These are phyloP conservation scores for Afroboletus lepidellus DNA, from an alignment of 1,284 basidiomycete genomes.

Conservation along the genomic window DNA sequence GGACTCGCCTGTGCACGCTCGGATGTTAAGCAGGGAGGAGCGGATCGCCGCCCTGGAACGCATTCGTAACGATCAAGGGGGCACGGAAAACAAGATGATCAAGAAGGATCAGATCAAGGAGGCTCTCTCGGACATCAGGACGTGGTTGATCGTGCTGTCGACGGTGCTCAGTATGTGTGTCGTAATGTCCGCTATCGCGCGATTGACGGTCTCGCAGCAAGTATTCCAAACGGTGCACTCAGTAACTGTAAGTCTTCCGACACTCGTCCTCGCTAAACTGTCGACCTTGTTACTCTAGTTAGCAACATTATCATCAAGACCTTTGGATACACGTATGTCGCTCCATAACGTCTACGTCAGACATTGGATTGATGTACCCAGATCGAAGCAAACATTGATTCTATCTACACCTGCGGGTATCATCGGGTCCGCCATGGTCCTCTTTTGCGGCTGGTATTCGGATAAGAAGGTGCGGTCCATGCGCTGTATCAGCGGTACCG, in stretches of 20 bases:
- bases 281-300: constrained; percentile 37
- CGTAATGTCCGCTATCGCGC: background rate
- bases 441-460: constrained; percentile 62
- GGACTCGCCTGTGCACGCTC: constrained; percentile 63
- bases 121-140: constrained; percentile 57
- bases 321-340: constrained; percentile 63
- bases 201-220: constrained; percentile 40
- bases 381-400: constrained; percentile 62
- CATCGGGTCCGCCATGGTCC: constrained; percentile 46
- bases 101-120: constrained; percentile 62
- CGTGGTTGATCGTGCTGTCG: constrained; percentile 61
- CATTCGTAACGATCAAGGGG: constrained; percentile 66
- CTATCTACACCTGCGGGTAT: constrained; percentile 59
- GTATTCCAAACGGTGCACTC: constrained; percentile 63
- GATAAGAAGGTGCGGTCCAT: constrained; percentile 49
- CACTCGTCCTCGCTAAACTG: background rate
- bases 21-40: constrained; percentile 57
- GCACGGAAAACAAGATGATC: constrained; percentile 57
- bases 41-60: constrained; percentile 63
- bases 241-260: constrained; percentile 52
- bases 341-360: background rate
- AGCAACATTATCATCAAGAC: constrained; percentile 61
- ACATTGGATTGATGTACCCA: constrained; percentile 20
- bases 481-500: background rate
- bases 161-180: constrained; percentile 52